Evolutionary conservation across 441 rosid species (phyloP), one percentile per base, ranked within the genome.

Genomic region (Pelargonium australe): DNA sequence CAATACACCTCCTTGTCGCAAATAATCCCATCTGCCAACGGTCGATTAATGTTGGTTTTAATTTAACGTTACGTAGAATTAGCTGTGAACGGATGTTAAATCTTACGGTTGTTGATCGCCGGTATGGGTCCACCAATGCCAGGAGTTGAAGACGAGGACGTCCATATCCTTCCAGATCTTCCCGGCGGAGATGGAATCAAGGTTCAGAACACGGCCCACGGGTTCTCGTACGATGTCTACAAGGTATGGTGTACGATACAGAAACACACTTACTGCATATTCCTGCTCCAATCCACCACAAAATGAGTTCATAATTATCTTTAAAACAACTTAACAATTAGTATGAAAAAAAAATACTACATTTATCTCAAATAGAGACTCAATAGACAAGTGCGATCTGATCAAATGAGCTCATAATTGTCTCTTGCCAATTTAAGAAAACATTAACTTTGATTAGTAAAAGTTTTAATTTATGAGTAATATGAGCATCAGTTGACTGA

Each of bases 121-220:
- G 2, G 75, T 75, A 78, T 88, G 93, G 31, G 81, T 75, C 93
- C 93, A 88, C 93, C 93, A 88, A 68, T 88, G 93, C 93, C 93
- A 88, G 0, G 90, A 82, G 75, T 88, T 88, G 77, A 88, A 88
- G 74, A 88, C 57, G 41, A 88, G 80, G 41, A 86, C 2, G 75
- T 88, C 93, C 90, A 88, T 83, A 55, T 80, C 83, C 72, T 58
- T 79, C 93, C 93, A 88, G 47, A 72, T 70, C 49, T 75, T 82
- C 19, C 93, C 93, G 14, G 67, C 77, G 19, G 83, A 78, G 61
- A 86, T 81, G 67, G 86, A 82, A 34, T 75, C 79, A 53, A 88
- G 81, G 66, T 76, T 73, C 19, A 88, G 84, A 31, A 88, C 90
- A 68, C 82, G 76, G 5, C 90, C 93, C 2, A 63, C 72, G 0